Base-by-base conservation (phyloP, 2,329 filamentous ascomycete genomes). In the Diaporthe nobilis region DNA sequence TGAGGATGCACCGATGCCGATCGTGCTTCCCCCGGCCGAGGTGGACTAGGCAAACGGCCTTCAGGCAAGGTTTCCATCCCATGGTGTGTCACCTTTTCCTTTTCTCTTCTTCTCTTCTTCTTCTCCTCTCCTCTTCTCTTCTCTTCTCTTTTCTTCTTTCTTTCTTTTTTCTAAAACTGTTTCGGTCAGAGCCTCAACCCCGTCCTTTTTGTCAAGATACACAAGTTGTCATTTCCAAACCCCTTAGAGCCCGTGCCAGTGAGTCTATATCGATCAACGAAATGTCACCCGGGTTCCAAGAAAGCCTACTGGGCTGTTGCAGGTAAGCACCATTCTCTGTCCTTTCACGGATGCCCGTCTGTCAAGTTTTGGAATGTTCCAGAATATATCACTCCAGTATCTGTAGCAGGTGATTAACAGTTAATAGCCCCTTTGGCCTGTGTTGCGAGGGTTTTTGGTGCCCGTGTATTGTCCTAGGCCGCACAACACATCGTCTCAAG, bases 401-500 rank as follows among this genome's bases (percentile, higher is more conserved):
- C 31, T 31, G 31, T 31, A 31, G 31, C 31, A 31, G 31, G 31
- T 31, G 31, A 31, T 31, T 31, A 31, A 31, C 31, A 31, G 31
- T 31, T 31, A 31, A 4, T 47, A 74, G 63, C 58, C 47, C 71
- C 6, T 71, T 72, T 42, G 71, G 51, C 42, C 31, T 75, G 22
- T 72, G 76, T 57, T 61, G 71, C 31, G 71, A 73, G 74, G 73
- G 57, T 17, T 44, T 61, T 28, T 76, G 53, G 53, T 75, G 76
- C 6, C 75, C 71, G 3, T 76, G 71, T 22, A 71, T 76, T 15
- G 72, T 76, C 44, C 28, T 71, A 13, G 71, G 75, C 44, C 51
- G 75, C 15, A 74, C 75, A 7, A 74, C 72, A 37, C 57, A 76
- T 39, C 65, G 71, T n/a, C 42, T 76, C n/a, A 68, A 74, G 37